A percentile compares a stretch with the other conserved stretches of the same genome.
Conservation (phyloP, 768 basidiomycete genomes). For the Pisolithus orientalis region DNA sequence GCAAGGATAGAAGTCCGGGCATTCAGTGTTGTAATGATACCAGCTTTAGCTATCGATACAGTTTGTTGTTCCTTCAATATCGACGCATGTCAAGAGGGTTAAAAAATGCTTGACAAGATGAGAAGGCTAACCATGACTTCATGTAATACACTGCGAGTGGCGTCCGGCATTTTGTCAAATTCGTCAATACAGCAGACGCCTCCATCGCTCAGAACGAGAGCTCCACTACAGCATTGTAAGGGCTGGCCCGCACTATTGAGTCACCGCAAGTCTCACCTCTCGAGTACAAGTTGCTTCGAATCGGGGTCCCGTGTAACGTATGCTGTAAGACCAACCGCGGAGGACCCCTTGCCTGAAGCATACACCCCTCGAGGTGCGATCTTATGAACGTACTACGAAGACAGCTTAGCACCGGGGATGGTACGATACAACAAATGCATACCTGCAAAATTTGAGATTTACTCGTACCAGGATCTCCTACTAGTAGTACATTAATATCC, state of each 20-base stretch:
- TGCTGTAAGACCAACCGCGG: slow-evolving; percentile 96
- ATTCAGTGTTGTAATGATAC: slow-evolving; percentile 97
- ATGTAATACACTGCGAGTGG: slow-evolving; percentile 94
- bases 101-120: neutral
- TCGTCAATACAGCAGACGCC: slow-evolving; percentile 99
- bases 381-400: slow-evolving; percentile 88
- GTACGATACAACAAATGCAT: slow-evolving; percentile 11
- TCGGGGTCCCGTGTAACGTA: slow-evolving; percentile 98
- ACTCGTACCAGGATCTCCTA: slow-evolving; percentile 95
- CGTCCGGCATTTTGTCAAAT: slow-evolving; percentile 99
- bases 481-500: slow-evolving; percentile 95
- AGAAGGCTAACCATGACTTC: slow-evolving; percentile 84
- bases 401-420: neutral
- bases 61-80: slow-evolving; percentile 93
- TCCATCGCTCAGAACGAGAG: slow-evolving; percentile 89
- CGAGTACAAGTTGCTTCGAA: slow-evolving; percentile 94
- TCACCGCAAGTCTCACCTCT: slow-evolving; percentile 54
- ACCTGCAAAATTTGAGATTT: slow-evolving; percentile 95
- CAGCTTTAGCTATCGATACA: slow-evolving; percentile 97
- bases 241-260: neutral
- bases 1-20: slow-evolving; percentile 97
- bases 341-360: slow-evolving; percentile 98
- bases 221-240: slow-evolving; percentile 52
- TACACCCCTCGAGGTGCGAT: slow-evolving; percentile 97
- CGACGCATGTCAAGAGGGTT: neutral